Conservation (phyloP, 2,329 filamentous ascomycete species). For the Neurospora sp. region DNA sequence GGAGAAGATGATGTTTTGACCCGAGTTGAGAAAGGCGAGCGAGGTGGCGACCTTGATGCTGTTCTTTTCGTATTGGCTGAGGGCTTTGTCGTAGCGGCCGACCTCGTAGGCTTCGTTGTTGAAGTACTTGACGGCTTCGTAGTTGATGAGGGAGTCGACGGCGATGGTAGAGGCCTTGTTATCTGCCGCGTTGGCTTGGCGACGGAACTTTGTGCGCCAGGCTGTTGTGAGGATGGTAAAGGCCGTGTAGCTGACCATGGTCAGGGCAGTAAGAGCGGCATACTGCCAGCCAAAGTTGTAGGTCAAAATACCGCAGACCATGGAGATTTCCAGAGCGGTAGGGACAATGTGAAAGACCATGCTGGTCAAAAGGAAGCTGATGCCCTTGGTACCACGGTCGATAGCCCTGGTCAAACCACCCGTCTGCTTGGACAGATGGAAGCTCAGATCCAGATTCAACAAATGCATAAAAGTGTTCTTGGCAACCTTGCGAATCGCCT, state of each 20-base stretch:
- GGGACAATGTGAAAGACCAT: constrained; percentile 98
- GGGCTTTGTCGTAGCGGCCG: constrained; percentile 74
- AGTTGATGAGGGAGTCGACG: constrained; percentile 95
- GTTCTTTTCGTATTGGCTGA: constrained; percentile 79
- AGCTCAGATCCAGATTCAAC: constrained; percentile 78
- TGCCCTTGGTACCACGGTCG: constrained; percentile 94
- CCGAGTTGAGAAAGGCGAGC: constrained; percentile 82
- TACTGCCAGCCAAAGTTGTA: constrained; percentile 92
- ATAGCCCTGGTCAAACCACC: constrained; percentile 89
- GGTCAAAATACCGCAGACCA: constrained; percentile 93
- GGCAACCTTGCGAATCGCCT: constrained; percentile 85
- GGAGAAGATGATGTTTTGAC: constrained; percentile 96
- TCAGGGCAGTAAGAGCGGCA: constrained; percentile 77
- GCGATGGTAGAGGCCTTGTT: constrained; percentile 92
- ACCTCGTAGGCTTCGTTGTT: constrained; percentile 98
- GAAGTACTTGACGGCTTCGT: constrained; percentile 98
- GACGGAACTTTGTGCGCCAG: constrained; percentile 93
- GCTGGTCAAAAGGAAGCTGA: constrained; percentile 90
- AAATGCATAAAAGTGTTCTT: constrained; percentile 88
- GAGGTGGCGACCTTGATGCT: constrained; percentile 97
- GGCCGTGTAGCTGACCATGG: constrained; percentile 90
- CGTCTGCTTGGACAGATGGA: constrained; percentile 89
- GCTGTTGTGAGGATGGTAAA: constrained; percentile 96
- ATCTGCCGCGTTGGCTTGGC: constrained; percentile 90
- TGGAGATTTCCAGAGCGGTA: constrained; percentile 82